Evolutionary conservation across 164 flowering plant genomes (phyloP), one percentile per base, ranked within the genome.

Genomic region (Warburgia ugandensis): DNA sequence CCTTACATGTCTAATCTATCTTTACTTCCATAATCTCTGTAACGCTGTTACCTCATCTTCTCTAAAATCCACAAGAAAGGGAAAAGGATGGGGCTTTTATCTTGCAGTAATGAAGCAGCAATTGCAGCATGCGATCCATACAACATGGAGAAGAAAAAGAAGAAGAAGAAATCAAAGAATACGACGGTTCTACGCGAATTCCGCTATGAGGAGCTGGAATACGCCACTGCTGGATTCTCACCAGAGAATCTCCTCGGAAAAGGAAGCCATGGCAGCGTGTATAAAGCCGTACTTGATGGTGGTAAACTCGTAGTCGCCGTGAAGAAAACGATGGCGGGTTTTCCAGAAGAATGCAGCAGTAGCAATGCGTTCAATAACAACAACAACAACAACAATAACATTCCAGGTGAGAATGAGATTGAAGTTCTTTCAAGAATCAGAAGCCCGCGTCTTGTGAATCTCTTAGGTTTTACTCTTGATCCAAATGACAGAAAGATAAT

Each of bases 241-340:
- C 40, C 69, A 0, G 58, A 58, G 3, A 59, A 48, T 41, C 78
- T 87, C 40, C 86, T 91, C 14, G 96, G 98, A 1, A 85, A 77
- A 47, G 98, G 98, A 40, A 87, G 95, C 62, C 90, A 90, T 48
- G 94, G 94, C 31, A 67, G 65, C 42, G 95, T 90, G 37, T 90
- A 82, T 71, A 77, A 57, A 59, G 94, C 89, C 42, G 45, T 64
- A 10, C 80, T 90, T 29, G 71, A 73, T 46, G 56, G 48, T 46
- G 80, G 77, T 17, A 70, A 61, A 17, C 75, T 77, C 35, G 28
- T 66, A 28, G 90, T 77, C 35, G 97, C 88, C 8, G 90, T 85
- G n/a, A 85, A 88, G 23, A 60, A 51, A 39, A 32, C 45, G 14
- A 48, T 45, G 31, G 21, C 55, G 7, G 22, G 25, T 1, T 38